Percentiles rank a stretch among this genome's conserved stretches.
Evolutionary conservation across 192 early-diverging fungal genomes (phyloP).

Genomic region (Coemansia sp.): DNA sequence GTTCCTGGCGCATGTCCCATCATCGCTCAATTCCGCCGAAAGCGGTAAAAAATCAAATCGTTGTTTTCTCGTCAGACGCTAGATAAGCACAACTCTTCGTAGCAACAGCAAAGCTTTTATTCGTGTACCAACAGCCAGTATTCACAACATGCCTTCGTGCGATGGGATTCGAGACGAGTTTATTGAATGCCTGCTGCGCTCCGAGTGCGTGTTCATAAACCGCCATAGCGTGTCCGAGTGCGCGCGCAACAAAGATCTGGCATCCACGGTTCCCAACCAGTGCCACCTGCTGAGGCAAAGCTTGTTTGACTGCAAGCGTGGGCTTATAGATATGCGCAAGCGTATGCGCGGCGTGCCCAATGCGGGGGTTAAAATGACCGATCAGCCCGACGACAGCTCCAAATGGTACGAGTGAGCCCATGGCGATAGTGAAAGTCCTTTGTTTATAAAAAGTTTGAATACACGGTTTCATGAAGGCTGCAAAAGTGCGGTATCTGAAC

Average conservation of each 20-base stretch:
- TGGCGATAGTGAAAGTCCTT: too few relatives aligned
- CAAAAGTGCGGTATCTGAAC: too few relatives aligned
- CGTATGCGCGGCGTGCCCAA: slow-evolving; percentile 46
- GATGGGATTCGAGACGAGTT: slow-evolving; percentile 48
- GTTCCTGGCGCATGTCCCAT: too few relatives aligned
- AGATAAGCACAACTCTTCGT: not conserved
- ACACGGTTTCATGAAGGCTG: too few relatives aligned
- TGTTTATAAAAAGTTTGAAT: too few relatives aligned
- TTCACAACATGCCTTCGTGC: slow-evolving; percentile 50
- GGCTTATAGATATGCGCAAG: slow-evolving; percentile 49
- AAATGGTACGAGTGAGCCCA: too few relatives aligned
- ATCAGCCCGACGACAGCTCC: slow-evolving; percentile 31
- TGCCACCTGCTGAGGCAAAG: slow-evolving; percentile 41
- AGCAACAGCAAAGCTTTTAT: not conserved
- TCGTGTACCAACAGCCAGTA: not conserved
- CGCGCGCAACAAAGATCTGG: slow-evolving; percentile 39
- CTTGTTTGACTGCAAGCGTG: slow-evolving; percentile 49
- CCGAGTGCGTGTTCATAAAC: slow-evolving; percentile 46
- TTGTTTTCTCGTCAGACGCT: too few relatives aligned
- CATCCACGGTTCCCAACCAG: slow-evolving; percentile 21
- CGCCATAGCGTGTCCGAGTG: slow-evolving; percentile 42
- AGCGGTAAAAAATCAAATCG: not conserved
- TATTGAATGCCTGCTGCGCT: slow-evolving; percentile 42
- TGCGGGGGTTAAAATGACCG: slow-evolving; percentile 11
- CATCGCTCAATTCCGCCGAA: not conserved